These are phyloP conservation scores for Akanthomyces dipterigenus DNA, from an alignment of 2,329 filamentous ascomycete genomes.

Conservation along the genomic window DNA sequence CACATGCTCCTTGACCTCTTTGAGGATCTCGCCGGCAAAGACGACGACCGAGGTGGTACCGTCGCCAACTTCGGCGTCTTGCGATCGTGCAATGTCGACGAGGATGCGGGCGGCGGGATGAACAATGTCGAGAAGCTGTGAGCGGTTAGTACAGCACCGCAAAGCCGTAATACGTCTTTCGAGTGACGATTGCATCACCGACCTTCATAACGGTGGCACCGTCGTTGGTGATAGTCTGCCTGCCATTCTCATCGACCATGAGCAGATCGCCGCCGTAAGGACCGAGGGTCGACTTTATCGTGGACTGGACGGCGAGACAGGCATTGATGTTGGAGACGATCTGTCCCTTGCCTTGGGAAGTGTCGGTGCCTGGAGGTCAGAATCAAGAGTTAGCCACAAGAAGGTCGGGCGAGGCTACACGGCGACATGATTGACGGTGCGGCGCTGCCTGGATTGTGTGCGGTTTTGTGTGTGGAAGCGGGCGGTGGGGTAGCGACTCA, in stretches of 20 bases:
- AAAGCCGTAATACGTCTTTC: neutral
- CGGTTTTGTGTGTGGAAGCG: slow-evolving; percentile 10
- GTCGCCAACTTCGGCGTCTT: slow-evolving; percentile 98
- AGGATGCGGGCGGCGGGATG: slow-evolving; percentile 96
- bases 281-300: slow-evolving; percentile 91
- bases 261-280: slow-evolving; percentile 95
- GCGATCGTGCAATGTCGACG: slow-evolving; percentile 95
- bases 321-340: slow-evolving; percentile 98
- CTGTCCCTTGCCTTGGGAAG: slow-evolving; percentile 94
- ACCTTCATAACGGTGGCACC: slow-evolving; percentile 99
- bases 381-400: slow-evolving; percentile 15
- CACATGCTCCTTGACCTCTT: slow-evolving; percentile 92
- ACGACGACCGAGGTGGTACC: slow-evolving; percentile 97
- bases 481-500: slow-evolving; percentile 46
- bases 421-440: neutral
- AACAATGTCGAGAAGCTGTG: slow-evolving; percentile 89
- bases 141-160: neutral
- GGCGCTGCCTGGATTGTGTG: slow-evolving; percentile 6
- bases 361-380: slow-evolving; percentile 70
- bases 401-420: neutral
- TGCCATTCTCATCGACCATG: slow-evolving; percentile 92
- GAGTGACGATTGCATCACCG: slow-evolving; percentile 18
- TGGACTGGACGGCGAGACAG: slow-evolving; percentile 89
- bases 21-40: slow-evolving; percentile 92
- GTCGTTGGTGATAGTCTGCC: slow-evolving; percentile 97